These are phyloP conservation scores for Leucaena leucocephala DNA, from an alignment of 306 rosid species.

Conservation along the genomic window DNA sequence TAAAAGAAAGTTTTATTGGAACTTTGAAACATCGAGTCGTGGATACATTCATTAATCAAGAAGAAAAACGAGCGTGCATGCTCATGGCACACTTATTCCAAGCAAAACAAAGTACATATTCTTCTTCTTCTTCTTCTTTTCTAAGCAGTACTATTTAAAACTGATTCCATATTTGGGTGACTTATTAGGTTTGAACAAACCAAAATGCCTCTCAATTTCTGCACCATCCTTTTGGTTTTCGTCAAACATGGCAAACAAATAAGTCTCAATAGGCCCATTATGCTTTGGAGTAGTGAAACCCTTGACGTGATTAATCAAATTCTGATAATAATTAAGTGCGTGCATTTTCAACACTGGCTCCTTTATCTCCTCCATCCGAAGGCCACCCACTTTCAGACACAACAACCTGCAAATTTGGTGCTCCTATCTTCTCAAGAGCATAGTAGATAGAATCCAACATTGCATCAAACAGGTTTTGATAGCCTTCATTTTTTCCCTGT, in stretches of 20 bases:
- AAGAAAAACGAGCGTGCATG: neutral
- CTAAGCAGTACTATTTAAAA: neutral
- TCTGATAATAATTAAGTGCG: slow-evolving; percentile 42
- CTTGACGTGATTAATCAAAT: slow-evolving; percentile 51
- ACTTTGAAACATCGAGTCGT: too few species aligned
- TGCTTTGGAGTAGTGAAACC: slow-evolving; percentile 50
- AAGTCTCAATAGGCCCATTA: slow-evolving; percentile 32
- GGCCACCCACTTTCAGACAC: slow-evolving; percentile 84
- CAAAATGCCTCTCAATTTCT: neutral
- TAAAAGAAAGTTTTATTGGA: too few species aligned
- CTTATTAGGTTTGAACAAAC: neutral
- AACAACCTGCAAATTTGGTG: slow-evolving; percentile 41
- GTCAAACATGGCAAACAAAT: slow-evolving; percentile 58
- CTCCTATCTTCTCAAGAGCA: slow-evolving; percentile 60
- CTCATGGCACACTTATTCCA: neutral
- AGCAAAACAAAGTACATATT: neutral
- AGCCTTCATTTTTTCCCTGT: slow-evolving; percentile 44
- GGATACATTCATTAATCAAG: neutral
- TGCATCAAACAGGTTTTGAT: slow-evolving; percentile 57
- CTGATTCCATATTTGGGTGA: neutral
- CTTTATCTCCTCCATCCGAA: slow-evolving; percentile 42
- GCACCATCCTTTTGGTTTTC: slow-evolving; percentile 10
- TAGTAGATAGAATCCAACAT: slow-evolving; percentile 52
- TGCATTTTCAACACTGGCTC: slow-evolving; percentile 45
- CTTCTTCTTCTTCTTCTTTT: neutral